Evolutionary conservation across 805 yeast species (phyloP), one percentile per base, ranked within the genome.

Genomic region (Candida sonorensis): DNA sequence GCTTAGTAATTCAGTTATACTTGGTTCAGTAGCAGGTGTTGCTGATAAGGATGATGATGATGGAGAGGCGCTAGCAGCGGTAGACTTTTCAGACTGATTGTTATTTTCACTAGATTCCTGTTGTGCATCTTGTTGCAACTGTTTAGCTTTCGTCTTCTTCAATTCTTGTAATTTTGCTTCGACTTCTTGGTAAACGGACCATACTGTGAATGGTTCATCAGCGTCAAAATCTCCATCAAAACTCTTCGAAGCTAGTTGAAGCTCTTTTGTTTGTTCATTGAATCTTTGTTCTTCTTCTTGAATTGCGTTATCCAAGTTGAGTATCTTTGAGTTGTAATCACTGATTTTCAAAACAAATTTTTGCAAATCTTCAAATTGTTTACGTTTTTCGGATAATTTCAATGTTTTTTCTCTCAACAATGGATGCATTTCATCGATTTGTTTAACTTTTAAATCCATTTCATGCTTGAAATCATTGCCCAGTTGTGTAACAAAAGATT

Each of bases 171-270:
- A 38, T 39, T 60, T 60, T 4, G 50, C 40, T 34, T 66, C 68
- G n/a, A 82, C 56, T 41, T 66, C 68, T 24, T 74, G 69, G 48
- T 71, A 78, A 10, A 83, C 64, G 6, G 74, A 65, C 49, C 71
- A 66, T 9, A 85, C 71, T 30, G 81, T 69, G 57, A 85, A 90
- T n/a, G 96, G 95, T 50, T 84, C 90, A 57, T 88, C 97, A 0
- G 95, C 90, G 55, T 82, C 90, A 46, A 76, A 80, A 35, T 69
- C 76, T 17, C 77, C 79, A 16, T 70, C 71, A 38, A 57, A 67
- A 43, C 53, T 50, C 48, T 47, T 62, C 57, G 51, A 56, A 26
- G 41, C 47, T 19, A 55, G 27, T n/a, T 59, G 52, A 18, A 59
- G 38, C 25, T 48, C 47, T 31, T 55, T 47, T 1, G 57, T 53